Evolutionary conservation across 1,284 basidiomycete genomes (phyloP).

Genomic region (Abortiporus biennis): DNA sequence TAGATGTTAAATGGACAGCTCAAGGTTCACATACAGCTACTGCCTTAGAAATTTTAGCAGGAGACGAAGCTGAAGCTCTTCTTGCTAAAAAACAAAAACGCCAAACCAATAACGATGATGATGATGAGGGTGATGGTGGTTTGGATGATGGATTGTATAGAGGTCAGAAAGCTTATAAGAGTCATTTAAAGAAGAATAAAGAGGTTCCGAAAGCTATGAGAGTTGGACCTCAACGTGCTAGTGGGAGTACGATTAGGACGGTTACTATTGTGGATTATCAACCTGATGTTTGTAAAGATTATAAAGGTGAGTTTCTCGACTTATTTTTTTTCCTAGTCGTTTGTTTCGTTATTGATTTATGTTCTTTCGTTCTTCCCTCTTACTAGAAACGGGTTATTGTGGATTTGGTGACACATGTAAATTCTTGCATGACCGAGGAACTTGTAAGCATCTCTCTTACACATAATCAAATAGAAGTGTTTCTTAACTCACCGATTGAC

Average conservation of each 20-base stretch:
- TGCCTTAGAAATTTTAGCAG: conserved; percentile 67
- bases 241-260: conserved; percentile 83
- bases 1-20: conserved; percentile 75
- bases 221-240: conserved; percentile 77
- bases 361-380: too few species aligned
- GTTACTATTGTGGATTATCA: conserved; percentile 98
- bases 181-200: conserved; percentile 77
- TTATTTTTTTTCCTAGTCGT: not conserved
- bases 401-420: conserved; percentile 99
- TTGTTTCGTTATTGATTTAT: conserved; percentile 17
- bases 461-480: not conserved
- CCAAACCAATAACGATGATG: conserved; percentile 51
- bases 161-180: conserved; percentile 79
- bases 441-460: conserved; percentile 48
- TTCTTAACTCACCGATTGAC: conserved; percentile 4
- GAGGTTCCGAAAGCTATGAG: conserved; percentile 87
- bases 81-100: conserved; percentile 54
- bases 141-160: conserved; percentile 92
- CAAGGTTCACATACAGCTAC: conserved; percentile 63
- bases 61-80: conserved; percentile 75
- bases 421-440: conserved; percentile 86
- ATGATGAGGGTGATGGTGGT: conserved; percentile 59
- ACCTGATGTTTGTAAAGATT: conserved; percentile 99
- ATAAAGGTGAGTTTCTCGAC: conserved; percentile 69
- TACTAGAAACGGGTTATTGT: conserved; percentile 98